Evolutionary conservation across 768 basidiomycete genomes (phyloP), one percentile per base, ranked within the genome.

Genomic region (Tricholoma hemisulphureum): DNA sequence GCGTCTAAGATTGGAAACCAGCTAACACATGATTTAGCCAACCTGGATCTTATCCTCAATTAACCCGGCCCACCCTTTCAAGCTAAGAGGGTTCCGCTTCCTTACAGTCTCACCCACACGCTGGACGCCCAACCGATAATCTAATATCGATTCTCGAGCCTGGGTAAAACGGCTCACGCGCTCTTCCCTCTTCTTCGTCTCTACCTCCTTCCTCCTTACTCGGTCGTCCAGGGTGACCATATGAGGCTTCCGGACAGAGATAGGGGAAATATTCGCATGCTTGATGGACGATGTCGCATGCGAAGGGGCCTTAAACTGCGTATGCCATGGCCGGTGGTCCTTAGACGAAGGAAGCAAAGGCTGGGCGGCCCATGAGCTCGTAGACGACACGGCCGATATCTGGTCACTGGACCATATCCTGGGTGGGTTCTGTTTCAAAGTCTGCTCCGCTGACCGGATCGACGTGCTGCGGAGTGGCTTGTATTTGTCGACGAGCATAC

Each of bases 401-500:
- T 60, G 53, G 61, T 54, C 62, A 31, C 23, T 60, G 58, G 67
- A 62, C 63, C 64, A 67, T 43, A 83, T 65, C 32, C 65, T 73
- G 4, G 82, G 81, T 1, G 78, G 80, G 1, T 74, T 69, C 43
- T 77, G 71, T 68, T 80, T 85, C 52, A 90, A 62, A 68, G 85
- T 89, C 67, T 89, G 76, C 51, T 91, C 88, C 6, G 88, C 87
- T 1, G 81, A 77, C 59, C 76, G 71, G 41, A 89, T 79, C 10
- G 73, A 68, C 8, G 83, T 85, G 8, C 76, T 80, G n/a, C 89
- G 80, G 31, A 93, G 71, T 1, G 92, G 91, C 70, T 89, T 93
- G 75, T 93, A 87, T 67, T 91, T 89, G 75, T 94, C 92, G 31
- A 93, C 80, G 5, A 94, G 79, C 90, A 95, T 94, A 20, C 91